Percentiles rank a stretch among this genome's conserved stretches.
Conservation (phyloP, 306 rosid genomes). For the Trifolium dubium region DNA sequence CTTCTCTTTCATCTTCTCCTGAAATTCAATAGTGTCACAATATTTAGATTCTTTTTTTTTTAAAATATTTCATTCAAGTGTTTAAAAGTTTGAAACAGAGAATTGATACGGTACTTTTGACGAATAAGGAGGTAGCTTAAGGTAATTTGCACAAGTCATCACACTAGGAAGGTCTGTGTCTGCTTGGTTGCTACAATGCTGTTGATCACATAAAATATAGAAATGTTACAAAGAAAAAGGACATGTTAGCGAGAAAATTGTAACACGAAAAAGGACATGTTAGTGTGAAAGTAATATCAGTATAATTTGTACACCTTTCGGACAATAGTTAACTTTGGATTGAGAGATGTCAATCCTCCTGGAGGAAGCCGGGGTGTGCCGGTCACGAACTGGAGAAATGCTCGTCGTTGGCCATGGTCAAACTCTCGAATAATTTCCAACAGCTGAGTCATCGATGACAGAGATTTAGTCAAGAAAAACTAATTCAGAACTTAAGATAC, state of each 20-base stretch:
- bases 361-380: constrained; percentile 98
- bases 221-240: constrained; percentile 21
- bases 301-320: constrained; percentile 65
- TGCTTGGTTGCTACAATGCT: constrained; percentile 72
- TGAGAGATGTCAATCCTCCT: constrained; percentile 96
- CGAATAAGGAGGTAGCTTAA: constrained; percentile 94
- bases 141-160: constrained; percentile 99
- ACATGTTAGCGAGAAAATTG: constrained; percentile 4
- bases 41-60: constrained; percentile 6
- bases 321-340: constrained; percentile 91
- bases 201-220: constrained; percentile 36
- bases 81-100: constrained; percentile 26
- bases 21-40: constrained; percentile 44
- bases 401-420: constrained; percentile 67
- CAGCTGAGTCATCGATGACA: constrained; percentile 60
- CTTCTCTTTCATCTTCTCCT: constrained; percentile 95
- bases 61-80: neutral
- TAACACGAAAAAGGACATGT: constrained; percentile 27
- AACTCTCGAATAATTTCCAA: constrained; percentile 83
- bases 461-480: constrained; percentile 16
- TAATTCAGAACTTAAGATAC: neutral
- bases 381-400: constrained; percentile 95
- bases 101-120: constrained; percentile 60
- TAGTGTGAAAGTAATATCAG: neutral
- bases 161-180: constrained; percentile 94